Conservation (phyloP, 768 basidiomycete species). For the Phaeotremella fagi region DNA sequence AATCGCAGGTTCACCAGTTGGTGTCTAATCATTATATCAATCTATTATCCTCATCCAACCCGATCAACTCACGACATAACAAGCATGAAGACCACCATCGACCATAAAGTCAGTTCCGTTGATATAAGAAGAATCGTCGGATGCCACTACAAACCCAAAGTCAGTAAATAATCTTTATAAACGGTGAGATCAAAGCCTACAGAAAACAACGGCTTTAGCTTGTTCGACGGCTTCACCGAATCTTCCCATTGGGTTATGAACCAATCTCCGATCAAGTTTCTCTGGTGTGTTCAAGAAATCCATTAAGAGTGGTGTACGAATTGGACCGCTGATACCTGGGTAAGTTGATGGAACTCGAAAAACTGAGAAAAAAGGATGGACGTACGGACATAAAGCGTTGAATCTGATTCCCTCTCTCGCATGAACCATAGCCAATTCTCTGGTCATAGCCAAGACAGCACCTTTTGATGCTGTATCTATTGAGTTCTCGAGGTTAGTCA, state of each 20-base stretch:
- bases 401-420: constrained; percentile 93
- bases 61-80: constrained; percentile 62
- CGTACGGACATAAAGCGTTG: constrained; percentile 94
- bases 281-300: constrained; percentile 95
- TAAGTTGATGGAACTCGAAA: too few species aligned
- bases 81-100: constrained; percentile 85
- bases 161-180: neutral
- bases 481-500: neutral
- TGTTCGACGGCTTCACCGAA: constrained; percentile 96
- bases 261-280: constrained; percentile 83
- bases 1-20: constrained; percentile 13
- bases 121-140: constrained; percentile 92
- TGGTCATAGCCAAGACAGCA: constrained; percentile 96
- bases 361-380: constrained; percentile 21
- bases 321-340: constrained; percentile 88
- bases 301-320: constrained; percentile 96
- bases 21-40: constrained; percentile 14
- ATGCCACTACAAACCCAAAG: constrained; percentile 60
- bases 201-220: constrained; percentile 85
- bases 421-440: constrained; percentile 96
- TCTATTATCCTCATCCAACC: neutral
- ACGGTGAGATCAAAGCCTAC: constrained; percentile 54
- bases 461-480: constrained; percentile 95
- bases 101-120: constrained; percentile 95
- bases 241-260: constrained; percentile 84